A percentile compares a stretch with the other conserved stretches of the same genome.
Evolutionary conservation across 495 filamentous ascomycete species (phyloP).

Genomic region (Aspergillus mulundensis): DNA sequence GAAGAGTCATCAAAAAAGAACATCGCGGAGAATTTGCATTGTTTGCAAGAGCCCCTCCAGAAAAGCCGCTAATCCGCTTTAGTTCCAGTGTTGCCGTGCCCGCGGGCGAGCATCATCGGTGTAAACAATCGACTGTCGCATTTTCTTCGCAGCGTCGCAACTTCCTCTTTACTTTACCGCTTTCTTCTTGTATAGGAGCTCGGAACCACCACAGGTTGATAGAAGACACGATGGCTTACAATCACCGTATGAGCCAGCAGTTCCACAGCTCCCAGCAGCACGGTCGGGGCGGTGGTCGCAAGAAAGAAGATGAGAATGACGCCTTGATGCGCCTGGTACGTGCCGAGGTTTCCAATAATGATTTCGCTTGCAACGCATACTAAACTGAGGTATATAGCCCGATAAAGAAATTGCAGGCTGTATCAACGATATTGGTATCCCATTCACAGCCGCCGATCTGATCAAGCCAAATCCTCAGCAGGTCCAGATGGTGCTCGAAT

Average conservation of each 20-base stretch:
- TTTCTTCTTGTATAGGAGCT: background rate
- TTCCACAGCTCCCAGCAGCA: constrained; percentile 57
- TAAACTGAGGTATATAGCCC: constrained; percentile 39
- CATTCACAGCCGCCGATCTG: constrained; percentile 81
- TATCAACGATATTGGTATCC: constrained; percentile 92
- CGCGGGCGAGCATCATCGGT: constrained; percentile 20
- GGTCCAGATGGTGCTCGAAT: constrained; percentile 95
- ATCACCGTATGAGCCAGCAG: constrained; percentile 73
- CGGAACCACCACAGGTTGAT: background rate
- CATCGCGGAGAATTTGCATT: constrained; percentile 37
- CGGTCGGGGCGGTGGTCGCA: constrained; percentile 49
- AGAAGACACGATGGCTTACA: constrained; percentile 47
- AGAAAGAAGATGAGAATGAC: constrained; percentile 78
- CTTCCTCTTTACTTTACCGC: background rate
- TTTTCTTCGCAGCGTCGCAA: constrained; percentile 1
- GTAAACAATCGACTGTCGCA: constrained; percentile 35
- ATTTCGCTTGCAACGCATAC: background rate
- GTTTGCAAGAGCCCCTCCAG: constrained; percentile 41
- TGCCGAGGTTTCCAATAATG: background rate
- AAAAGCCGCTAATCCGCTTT: constrained; percentile 32
- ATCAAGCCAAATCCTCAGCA: constrained; percentile 90
- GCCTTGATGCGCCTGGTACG: constrained; percentile 81
- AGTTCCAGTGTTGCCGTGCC: constrained; percentile 21
- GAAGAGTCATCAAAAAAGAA: constrained; percentile 32
- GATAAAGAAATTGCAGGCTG: constrained; percentile 93